These are phyloP conservation scores for Albifimbria verrucaria DNA, from an alignment of 2,329 filamentous ascomycete species.

Conservation along the genomic window DNA sequence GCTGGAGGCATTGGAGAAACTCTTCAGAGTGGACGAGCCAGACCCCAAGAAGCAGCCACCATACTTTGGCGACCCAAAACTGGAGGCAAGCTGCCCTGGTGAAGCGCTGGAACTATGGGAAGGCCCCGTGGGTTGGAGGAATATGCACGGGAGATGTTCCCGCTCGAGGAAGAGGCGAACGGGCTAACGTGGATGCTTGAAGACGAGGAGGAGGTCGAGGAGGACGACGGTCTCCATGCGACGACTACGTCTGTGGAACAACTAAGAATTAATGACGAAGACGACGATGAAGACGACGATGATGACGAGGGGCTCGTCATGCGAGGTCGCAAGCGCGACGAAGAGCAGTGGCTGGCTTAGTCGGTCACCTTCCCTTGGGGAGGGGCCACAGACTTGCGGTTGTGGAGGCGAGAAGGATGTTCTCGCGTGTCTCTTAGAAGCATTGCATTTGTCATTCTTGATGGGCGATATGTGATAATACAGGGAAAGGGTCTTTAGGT, in stretches of 20 bases:
- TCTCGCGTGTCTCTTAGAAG: too few species aligned
- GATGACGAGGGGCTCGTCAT: conserved; percentile 59
- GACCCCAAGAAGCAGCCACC: conserved; percentile 57
- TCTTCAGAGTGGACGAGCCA: conserved; percentile 50
- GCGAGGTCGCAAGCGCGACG: conserved; percentile 53
- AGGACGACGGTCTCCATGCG: conserved; percentile 31
- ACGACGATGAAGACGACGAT: conserved; percentile 46
- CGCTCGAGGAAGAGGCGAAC: conserved; percentile 90
- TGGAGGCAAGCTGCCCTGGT: conserved; percentile 64
- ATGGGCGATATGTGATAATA: neutral
- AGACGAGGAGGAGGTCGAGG: conserved; percentile 40
- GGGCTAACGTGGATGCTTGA: conserved; percentile 87
- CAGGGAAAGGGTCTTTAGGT: neutral
- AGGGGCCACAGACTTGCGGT: too few species aligned
- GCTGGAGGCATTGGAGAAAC: conserved; percentile 64
- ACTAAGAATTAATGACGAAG: conserved; percentile 37
- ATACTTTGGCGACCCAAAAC: conserved; percentile 56
- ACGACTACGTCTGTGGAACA: conserved; percentile 34
- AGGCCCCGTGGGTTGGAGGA: conserved; percentile 88
- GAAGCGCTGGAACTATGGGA: conserved; percentile 86
- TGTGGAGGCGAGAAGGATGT: too few species aligned
- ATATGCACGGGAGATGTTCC: conserved; percentile 91
- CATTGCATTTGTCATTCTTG: neutral
- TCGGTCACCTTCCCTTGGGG: too few species aligned
- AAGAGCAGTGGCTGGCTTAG: conserved; percentile 58